Evolutionary conservation across 2,329 filamentous ascomycete genomes (phyloP), one percentile per base, ranked within the genome.

Genomic region (Amauroascus niger): DNA sequence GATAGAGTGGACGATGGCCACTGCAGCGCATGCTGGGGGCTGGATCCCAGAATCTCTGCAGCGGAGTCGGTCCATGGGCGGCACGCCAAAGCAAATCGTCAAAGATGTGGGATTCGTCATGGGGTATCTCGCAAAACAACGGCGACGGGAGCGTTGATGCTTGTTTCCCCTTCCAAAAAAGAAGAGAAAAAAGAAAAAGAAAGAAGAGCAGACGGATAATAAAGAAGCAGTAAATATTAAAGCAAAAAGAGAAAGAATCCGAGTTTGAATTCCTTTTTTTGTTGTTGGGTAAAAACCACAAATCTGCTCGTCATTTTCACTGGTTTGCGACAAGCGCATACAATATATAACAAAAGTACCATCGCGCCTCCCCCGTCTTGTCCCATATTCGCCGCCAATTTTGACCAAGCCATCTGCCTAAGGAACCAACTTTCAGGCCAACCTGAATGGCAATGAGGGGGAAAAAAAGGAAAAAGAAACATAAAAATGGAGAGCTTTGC

Each of bases 51-150:
- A 60, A 54, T 68, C 66, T 64, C 57, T 71, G 55, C 67, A 70
- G 58, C 61, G 67, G 44, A 71, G 60, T 16, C 39, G 49, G 49
- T 35, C 13, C 8, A 7, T 45, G 39, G 49, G 68, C 20, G 68
- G 68, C 20, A 63, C 67, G 37, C 67, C 68, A 1, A 64, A 61
- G 39, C 68, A 68, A 24, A 63, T 71, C 49, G 67, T 69, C 18
- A 64, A 63, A 14, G 67, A 70, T 62, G 68, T 71, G 52, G 67
- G 67, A n/a, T 62, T 69, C 44, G 70, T 71, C 57, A 59, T 71
- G 43, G 57, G 57, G 20, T 71, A 68, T 68, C 61, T 57, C 18
- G 60, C 54, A n/a, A 41, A 39, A 22, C 22, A 24, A 22, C 26
- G 55, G 43, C 13, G n/a, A n/a, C n/a, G 35, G 33, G 9, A 5